Evolutionary conservation across 495 filamentous ascomycete species (phyloP), one percentile per base, ranked within the genome.

Genomic region (Aspergillus sclerotiicarbonarius): DNA sequence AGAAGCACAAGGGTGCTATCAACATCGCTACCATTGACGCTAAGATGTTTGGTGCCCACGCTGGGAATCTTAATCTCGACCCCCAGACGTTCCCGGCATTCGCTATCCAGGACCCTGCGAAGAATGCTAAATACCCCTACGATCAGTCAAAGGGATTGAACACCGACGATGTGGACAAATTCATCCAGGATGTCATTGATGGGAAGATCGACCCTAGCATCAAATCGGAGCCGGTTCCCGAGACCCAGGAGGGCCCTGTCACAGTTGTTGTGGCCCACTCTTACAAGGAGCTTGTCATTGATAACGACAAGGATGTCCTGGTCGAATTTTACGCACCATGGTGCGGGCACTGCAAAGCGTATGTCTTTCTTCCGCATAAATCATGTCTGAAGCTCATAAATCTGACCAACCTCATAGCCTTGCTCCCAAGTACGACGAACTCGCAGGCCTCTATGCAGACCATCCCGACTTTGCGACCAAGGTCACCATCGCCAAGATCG

Each of bases 331-430:
- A 99, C 76, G 94, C 94, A 32, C 95, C 95, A 46, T 98, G 94
- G 95, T 99, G 95, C 71, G 94, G 94, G 67, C 94, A 98, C 84
- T 98, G 94, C 90, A 98, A 98, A 82, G 86, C 91, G 76, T 84
- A 76, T 69, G 77, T 75, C 45, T 37, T 15, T 12, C 8, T 21
- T 16, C 10, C 25, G 25, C 5, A 25, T 5, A 25, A 3, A 5
- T 43, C 7, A 9, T 44, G 6, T 29, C 10, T 30, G 3, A 48
- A 18, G 8, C 15, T 13, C 15, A 29, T 10, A 33, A 51, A 32
- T 44, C 69, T 73, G 54, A 73, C 54, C 21, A 10, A 25, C 21
- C 16, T 25, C 35, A 54, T 52, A 83, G 79, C 70, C 79, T 89
- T 59, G 83, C 86, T 37, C 86, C 86, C 54, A 88, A 88, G 72